A percentile compares a stretch with the other conserved stretches of the same genome.
phyloP scores from a whole-genome alignment of 768 basidiomycete species.

The Ramaria sp. region DNA sequence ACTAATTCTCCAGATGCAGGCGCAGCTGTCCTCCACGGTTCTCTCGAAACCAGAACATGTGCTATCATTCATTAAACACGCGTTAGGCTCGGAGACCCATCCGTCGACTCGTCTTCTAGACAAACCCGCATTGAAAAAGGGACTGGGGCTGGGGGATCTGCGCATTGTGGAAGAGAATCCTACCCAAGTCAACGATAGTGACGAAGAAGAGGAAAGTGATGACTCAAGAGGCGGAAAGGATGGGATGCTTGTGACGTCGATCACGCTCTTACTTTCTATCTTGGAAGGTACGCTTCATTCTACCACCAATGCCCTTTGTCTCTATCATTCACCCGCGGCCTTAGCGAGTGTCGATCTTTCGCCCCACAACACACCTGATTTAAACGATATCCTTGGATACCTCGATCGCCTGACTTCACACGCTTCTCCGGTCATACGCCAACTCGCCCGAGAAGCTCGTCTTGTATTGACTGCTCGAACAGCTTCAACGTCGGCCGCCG shows the following conservation, averaged over 20 bases:
- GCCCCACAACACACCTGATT: conserved; percentile 44
- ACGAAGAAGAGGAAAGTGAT: conserved; percentile 29
- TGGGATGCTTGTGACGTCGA: conserved; percentile 64
- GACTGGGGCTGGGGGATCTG: conserved; percentile 24
- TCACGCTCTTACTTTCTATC: conserved; percentile 73
- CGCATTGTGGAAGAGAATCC: conserved; percentile 27
- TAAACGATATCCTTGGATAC: conserved; percentile 60
- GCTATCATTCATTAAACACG: conserved; percentile 74
- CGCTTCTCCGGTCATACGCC: conserved; percentile 38
- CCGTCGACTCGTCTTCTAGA: neutral
- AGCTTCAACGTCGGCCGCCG: conserved; percentile 41
- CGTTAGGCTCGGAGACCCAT: conserved; percentile 27
- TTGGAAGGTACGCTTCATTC: conserved; percentile 65
- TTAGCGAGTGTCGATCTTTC: conserved; percentile 45
- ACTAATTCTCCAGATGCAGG: conserved; percentile 73
- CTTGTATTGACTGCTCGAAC: conserved; percentile 77
- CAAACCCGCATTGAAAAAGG: conserved; percentile 10
- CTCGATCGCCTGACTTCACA: conserved; percentile 41
- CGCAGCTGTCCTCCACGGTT: conserved; percentile 50
- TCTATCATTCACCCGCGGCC: conserved; percentile 16
- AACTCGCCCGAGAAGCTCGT: conserved; percentile 64
- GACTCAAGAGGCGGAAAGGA: conserved; percentile 27
- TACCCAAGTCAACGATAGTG: conserved; percentile 22
- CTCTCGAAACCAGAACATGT: conserved; percentile 58
- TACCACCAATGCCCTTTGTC: neutral